A percentile compares a stretch with the other conserved stretches of the same genome.
Conservation (phyloP, 768 basidiomycete species). For the Phylloporus sp. region DNA sequence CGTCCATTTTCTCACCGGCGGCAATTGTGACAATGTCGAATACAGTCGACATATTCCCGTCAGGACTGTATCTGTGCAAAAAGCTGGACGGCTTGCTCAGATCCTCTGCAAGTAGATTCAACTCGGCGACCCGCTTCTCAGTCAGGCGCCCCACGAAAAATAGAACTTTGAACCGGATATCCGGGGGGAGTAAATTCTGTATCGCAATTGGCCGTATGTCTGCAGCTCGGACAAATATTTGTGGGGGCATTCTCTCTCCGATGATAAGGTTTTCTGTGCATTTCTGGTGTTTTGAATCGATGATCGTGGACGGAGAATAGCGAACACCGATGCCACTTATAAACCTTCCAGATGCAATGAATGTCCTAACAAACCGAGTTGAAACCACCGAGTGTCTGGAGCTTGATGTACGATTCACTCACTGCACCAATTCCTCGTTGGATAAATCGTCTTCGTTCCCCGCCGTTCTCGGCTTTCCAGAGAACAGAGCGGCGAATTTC, state of each 20-base stretch:
- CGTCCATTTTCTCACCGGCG: constrained; percentile 29
- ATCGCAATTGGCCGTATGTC: constrained; percentile 37
- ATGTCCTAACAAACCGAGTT: constrained; percentile 26
- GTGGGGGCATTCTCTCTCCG: constrained; percentile 38
- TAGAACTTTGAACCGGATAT: constrained; percentile 36
- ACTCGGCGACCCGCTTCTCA: constrained; percentile 15
- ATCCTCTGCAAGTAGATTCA: constrained; percentile 26
- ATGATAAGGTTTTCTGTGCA: constrained; percentile 31
- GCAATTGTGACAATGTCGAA: constrained; percentile 31
- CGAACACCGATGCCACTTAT: constrained; percentile 37
- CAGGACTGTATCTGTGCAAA: constrained; percentile 26
- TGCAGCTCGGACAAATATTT: constrained; percentile 32
- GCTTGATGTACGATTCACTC: neutral
- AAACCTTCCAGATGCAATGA: constrained; percentile 35
- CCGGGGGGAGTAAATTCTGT: constrained; percentile 36
- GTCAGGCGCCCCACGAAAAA: constrained; percentile 31
- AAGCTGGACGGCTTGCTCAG: constrained; percentile 22
- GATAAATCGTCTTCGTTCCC: constrained; percentile 32
- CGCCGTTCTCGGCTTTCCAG: constrained; percentile 54
- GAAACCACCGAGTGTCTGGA: neutral
- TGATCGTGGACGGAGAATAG: constrained; percentile 36
- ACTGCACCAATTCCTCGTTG: constrained; percentile 35
- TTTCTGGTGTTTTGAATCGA: constrained; percentile 27
- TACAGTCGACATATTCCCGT: constrained; percentile 21
- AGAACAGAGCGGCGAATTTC: constrained; percentile 59